Evolutionary conservation across 495 filamentous ascomycete genomes (phyloP), one percentile per base, ranked within the genome.

Genomic region (Penicillium macrosclerotiorum): DNA sequence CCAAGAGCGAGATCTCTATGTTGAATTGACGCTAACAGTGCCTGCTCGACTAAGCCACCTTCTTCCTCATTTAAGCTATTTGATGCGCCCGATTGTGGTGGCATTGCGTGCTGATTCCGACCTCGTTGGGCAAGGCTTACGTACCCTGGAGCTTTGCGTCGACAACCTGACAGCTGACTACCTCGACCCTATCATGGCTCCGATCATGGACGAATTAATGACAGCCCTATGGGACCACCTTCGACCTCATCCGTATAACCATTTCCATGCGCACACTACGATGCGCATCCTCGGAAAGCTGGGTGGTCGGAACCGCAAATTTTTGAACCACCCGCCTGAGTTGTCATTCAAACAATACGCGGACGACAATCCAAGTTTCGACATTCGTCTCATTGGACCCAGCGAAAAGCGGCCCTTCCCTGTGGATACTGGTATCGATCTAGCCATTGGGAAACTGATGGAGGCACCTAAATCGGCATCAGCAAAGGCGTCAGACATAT

Each of bases 111-210:
- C 90, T 25, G 90, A 92, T 17, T 89, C 88, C 0, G 94, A 99
- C 32, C 77, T 99, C 35, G 90, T 97, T 13, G 90, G 88, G 1
- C 94, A 99, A 62, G 94, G 94, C 0, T 75, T 99, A 3, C 76
- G 94, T 17, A 99, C 94, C 0, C 73, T 99, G 12, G 94, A 99
- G 59, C 77, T 99, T 12, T 99, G 94, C 58, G 94, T 99, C 18
- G 94, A 99, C 50, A 99, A 99, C 55, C 77, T 99, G 1, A 99
- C 94, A 0, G 91, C 93, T 0, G 94, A 99, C 54, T 99, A 99
- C 58, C 64, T 99, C 23, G 94, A 99, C 54, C 94, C 94, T 0
- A 99, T 99, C 44, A 99, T 99, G 93, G 89, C 90, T 5, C 94
- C 94, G 2, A 93, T 96, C 33, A 96, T 99, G 67, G 93, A 97